A percentile compares a stretch with the other conserved stretches of the same genome.
Conservation (phyloP, 164 flowering plant genomes). For the Malania oleifera region DNA sequence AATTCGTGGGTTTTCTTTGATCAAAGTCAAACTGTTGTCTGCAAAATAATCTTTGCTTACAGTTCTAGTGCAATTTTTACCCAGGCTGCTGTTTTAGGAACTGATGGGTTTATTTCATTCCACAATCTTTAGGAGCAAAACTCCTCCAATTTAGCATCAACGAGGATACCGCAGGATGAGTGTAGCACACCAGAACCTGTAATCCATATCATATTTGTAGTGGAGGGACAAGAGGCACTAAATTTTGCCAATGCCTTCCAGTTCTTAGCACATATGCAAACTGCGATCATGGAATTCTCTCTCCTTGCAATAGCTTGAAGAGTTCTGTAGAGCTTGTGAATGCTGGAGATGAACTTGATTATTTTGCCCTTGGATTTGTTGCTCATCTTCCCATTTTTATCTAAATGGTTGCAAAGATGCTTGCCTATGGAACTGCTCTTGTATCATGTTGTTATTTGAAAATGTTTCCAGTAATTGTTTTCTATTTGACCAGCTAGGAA, state of each 20-base stretch:
- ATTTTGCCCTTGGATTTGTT: not conserved
- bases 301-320: not conserved
- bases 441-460: not conserved
- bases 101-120: not conserved
- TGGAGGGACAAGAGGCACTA: not conserved
- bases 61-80: not conserved
- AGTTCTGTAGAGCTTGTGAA: not conserved
- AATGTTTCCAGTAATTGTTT: not conserved
- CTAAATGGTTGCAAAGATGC: not conserved
- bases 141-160: not conserved
- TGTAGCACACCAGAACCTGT: not conserved
- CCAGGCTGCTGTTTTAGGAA: not conserved
- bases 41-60: not conserved
- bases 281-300: not conserved
- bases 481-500: not conserved
- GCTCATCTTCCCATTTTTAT: not conserved
- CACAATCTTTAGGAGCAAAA: not conserved
- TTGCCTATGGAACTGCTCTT: not conserved
- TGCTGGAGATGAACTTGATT: not conserved
- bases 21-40: not conserved
- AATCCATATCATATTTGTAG: not conserved
- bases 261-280: not conserved
- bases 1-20: not conserved
- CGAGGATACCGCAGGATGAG: not conserved
- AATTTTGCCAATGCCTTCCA: not conserved